A percentile compares a stretch with the other conserved stretches of the same genome.
phyloP scores from a whole-genome alignment of 2,329 filamentous ascomycete species.

The Hortaea werneckii region DNA sequence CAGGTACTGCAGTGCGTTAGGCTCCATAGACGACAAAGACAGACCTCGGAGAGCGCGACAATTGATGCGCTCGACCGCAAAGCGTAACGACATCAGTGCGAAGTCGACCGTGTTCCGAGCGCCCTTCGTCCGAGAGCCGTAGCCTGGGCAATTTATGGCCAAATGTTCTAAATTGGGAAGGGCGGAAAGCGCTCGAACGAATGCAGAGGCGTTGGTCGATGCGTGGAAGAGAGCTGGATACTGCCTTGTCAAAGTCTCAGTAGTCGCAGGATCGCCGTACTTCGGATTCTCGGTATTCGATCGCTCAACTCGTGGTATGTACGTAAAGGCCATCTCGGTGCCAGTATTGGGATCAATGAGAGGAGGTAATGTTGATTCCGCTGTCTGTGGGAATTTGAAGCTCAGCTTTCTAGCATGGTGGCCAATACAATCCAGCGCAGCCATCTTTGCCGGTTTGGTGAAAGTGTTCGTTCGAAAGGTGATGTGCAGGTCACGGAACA shows the following conservation, averaged over 20 bases:
- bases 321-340: constrained; percentile 69
- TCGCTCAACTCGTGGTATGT: constrained; percentile 58
- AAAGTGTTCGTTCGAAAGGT: constrained; percentile 67
- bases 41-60: constrained; percentile 57
- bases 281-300: constrained; percentile 57
- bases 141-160: constrained; percentile 64
- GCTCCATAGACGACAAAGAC: constrained; percentile 63
- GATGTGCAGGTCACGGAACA: constrained; percentile 60
- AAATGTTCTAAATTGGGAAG: constrained; percentile 64
- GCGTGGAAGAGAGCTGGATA: constrained; percentile 85
- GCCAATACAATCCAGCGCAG: constrained; percentile 67
- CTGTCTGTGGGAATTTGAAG: constrained; percentile 65
- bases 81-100: constrained; percentile 74
- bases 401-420: constrained; percentile 67
- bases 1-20: constrained; percentile 66
- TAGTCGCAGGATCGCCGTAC: constrained; percentile 70
- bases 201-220: constrained; percentile 75
- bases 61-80: constrained; percentile 66
- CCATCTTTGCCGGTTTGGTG: constrained; percentile 60
- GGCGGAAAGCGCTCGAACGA: constrained; percentile 62
- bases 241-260: constrained; percentile 72
- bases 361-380: constrained; percentile 75
- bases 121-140: constrained; percentile 56
- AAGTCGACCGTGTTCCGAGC: constrained; percentile 75
- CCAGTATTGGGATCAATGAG: constrained; percentile 68